Conservation (phyloP, 2,329 filamentous ascomycete species). For the Alternaria sp. region DNA sequence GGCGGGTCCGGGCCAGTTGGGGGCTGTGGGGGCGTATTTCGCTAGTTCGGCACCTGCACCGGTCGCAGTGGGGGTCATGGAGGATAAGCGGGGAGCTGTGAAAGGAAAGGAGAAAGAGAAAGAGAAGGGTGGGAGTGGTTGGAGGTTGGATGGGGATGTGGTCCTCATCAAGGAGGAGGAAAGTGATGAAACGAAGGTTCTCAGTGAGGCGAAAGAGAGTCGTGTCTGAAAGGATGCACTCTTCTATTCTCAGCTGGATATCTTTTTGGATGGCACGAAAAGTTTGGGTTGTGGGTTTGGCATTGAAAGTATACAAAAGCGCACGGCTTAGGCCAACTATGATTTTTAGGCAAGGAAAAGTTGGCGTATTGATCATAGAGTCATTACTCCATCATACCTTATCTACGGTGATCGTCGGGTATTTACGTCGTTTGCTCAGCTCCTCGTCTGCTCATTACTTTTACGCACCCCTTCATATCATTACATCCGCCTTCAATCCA, state of each 20-base stretch:
- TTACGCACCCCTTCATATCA: neutral
- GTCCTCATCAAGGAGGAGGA: neutral
- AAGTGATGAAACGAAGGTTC: neutral
- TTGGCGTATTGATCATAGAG: neutral
- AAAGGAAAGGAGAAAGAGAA: neutral
- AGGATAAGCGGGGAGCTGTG: too few relatives aligned
- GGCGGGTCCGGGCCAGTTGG: neutral
- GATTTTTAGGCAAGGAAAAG: neutral
- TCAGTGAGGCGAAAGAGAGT: neutral
- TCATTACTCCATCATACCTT: neutral
- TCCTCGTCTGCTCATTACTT: neutral
- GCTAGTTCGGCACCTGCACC: too few relatives aligned
- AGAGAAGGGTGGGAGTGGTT: too few relatives aligned
- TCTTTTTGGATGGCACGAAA: neutral
- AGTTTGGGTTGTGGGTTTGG: neutral
- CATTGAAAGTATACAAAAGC: neutral
- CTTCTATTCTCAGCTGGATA: rapidly evolving
- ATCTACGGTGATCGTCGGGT: neutral
- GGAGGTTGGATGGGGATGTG: too few relatives aligned
- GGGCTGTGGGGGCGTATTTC: conserved; percentile 9
- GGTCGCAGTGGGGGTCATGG: too few relatives aligned
- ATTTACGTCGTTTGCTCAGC: neutral
- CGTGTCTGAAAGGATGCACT: neutral
- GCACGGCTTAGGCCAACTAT: neutral
- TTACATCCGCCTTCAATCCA: neutral